phyloP scores from a whole-genome alignment of 345 rosid genomes.

The Hirschfeldia incana region DNA sequence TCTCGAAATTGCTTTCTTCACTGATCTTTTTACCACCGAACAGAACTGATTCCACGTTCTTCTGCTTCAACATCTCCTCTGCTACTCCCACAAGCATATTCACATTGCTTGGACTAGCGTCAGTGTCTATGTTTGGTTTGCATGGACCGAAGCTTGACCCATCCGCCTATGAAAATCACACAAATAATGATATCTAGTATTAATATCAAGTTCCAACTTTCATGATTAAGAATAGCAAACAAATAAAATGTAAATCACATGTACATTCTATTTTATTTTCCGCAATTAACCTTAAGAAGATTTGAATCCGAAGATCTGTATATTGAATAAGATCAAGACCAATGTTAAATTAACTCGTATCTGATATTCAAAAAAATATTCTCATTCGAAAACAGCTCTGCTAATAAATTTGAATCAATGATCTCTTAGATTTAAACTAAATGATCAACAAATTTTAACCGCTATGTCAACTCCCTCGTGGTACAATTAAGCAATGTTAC shows the following conservation, averaged over 20 bases:
- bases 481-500: neutral
- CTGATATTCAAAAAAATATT: no score
- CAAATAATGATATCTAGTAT: neutral
- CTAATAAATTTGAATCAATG: no score
- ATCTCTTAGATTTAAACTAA: no score
- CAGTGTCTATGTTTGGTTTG: constrained; percentile 64
- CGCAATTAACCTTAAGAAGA: no score
- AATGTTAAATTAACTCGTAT: no score
- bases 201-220: neutral
- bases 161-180: constrained; percentile 58
- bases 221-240: neutral
- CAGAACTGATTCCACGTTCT: constrained; percentile 77
- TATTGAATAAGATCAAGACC: no score
- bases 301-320: no score
- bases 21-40: constrained; percentile 81
- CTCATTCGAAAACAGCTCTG: no score
- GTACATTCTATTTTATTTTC: no score
- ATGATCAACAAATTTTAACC: no score
- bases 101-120: constrained; percentile 67
- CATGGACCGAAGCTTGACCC: constrained; percentile 72
- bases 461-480: neutral
- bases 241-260: no score
- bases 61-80: constrained; percentile 92
- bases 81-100: constrained; percentile 67
- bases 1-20: constrained; percentile 75